Evolutionary conservation across 352 stramenopile genomes (phyloP).

Genomic region (Phytophthora syringae): DNA sequence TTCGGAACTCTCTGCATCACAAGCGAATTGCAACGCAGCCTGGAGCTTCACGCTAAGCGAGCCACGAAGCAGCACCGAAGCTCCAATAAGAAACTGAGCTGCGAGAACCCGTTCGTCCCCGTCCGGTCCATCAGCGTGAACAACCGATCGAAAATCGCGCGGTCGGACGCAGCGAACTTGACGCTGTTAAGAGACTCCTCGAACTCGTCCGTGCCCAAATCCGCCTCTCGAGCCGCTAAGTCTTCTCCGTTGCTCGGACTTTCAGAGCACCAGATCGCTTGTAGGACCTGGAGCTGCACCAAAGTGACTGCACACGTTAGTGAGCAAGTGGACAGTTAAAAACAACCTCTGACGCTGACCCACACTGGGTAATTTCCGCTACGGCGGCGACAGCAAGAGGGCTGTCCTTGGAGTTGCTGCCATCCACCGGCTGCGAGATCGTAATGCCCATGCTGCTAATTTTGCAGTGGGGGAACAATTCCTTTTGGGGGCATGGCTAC

Average conservation of each 20-base stretch:
- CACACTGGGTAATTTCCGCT: slow-evolving; percentile 62
- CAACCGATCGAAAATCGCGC: slow-evolving; percentile 57
- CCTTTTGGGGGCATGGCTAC: slow-evolving; percentile 14
- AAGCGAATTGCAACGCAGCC: slow-evolving; percentile 36
- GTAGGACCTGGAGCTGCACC: slow-evolving; percentile 44
- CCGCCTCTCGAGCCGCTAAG: slow-evolving; percentile 29
- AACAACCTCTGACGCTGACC: not conserved
- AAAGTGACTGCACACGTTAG: slow-evolving; percentile 37
- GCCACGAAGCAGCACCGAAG: slow-evolving; percentile 49
- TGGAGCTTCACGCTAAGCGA: slow-evolving; percentile 52
- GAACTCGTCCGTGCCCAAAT: slow-evolving; percentile 49
- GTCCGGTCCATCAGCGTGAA: slow-evolving; percentile 72
- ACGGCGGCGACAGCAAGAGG: slow-evolving; percentile 58
- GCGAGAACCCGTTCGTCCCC: slow-evolving; percentile 53
- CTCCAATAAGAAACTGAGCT: slow-evolving; percentile 52
- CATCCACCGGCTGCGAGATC: slow-evolving; percentile 29
- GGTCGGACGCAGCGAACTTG: slow-evolving; percentile 51
- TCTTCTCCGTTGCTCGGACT: not conserved
- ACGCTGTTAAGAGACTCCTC: slow-evolving; percentile 45
- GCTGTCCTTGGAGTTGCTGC: slow-evolving; percentile 36
- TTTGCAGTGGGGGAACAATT: not conserved
- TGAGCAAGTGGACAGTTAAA: not conserved
- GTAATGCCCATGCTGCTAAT: slow-evolving; percentile 35
- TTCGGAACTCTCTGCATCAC: slow-evolving; percentile 11
- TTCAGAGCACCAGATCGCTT: slow-evolving; percentile 25